Base-by-base conservation (phyloP, 169 alveolate genomes). In the Cryptosporidium bovis region DNA sequence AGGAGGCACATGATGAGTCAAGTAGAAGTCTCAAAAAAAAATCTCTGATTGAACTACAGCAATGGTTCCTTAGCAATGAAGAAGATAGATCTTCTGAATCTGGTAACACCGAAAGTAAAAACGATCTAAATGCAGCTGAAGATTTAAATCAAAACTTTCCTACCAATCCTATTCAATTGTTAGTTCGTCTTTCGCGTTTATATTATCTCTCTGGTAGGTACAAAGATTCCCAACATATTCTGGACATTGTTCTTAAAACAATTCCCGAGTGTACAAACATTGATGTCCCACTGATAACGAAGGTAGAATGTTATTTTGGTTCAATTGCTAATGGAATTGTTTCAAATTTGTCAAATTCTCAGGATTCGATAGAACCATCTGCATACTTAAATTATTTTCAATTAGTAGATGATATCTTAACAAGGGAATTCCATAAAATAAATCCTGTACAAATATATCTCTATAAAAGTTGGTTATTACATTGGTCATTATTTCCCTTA, bases 1-100 rank as follows among this genome's bases (percentile, higher is more conserved):
- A 77, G 34, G 87, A 77, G n/a, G 64, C 71, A 8, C 87, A 77
- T 50, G 87, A 77, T 46, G 87, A 77, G 29, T 77, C 87, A n/a
- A 77, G 87, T 64, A 56, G 87, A 27, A 77, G 87, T 62, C 31
- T 77, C 12, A 77, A 77, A 27, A 56, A 62, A 40, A 77, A 77
- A 24, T 77, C 87, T n/a, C 44, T 77, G 20, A 36, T 62, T 58
- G 87, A 77, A 46, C 33, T 77, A 2, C 87, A 77, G 18, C 87
- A 77, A 24, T 77, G 87, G 87, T 77, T 58, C 20, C 15, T 77
- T 5, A 62, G 51, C 10, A 69, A 29, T 56, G 82, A 66, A 13
- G 64, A 51, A 50, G 82, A 40, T 18, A 18, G 5, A 10, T 27
- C 13, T 13, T 53, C 50, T 20, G 67, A 62, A 20, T n/a, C 24